Evolutionary conservation across 805 yeast species (phyloP).

Genomic region (Cyberlindnera saturnus): DNA sequence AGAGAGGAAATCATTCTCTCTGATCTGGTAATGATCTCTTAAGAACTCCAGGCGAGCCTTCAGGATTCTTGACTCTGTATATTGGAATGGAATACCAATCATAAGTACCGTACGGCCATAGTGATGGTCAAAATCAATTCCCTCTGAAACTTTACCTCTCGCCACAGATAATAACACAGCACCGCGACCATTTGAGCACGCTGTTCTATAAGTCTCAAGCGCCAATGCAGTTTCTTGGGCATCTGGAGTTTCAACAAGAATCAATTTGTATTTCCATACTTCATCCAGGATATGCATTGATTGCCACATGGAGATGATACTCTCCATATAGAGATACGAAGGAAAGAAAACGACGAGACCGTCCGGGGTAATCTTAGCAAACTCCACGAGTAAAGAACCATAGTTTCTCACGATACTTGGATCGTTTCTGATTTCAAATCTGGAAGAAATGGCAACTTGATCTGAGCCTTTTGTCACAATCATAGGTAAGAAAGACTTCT

Average conservation of each 20-base stretch:
- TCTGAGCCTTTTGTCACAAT: conserved; percentile 97
- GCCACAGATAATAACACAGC: conserved; percentile 96
- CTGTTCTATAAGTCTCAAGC: conserved; percentile 89
- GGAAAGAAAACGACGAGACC: conserved; percentile 98
- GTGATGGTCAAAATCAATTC: conserved; percentile 98
- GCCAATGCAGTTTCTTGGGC: conserved; percentile 97
- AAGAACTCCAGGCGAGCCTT: conserved; percentile 92
- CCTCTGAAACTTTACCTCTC: conserved; percentile 98
- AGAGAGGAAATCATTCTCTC: conserved; percentile 90
- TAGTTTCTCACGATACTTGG: conserved; percentile 97
- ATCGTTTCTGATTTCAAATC: conserved; percentile 95
- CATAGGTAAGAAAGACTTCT: conserved; percentile 90
- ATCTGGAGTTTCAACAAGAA: conserved; percentile 96
- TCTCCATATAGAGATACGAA: conserved; percentile 94
- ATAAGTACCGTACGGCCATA: conserved; percentile 95
- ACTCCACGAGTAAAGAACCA: conserved; percentile 87
- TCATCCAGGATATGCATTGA: conserved; percentile 96
- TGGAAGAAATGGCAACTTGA: conserved; percentile 93
- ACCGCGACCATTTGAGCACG: conserved; percentile 96
- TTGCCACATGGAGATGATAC: conserved; percentile 98
- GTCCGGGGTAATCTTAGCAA: conserved; percentile 93
- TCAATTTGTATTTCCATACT: conserved; percentile 95
- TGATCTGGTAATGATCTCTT: conserved; percentile 86
- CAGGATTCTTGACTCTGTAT: conserved; percentile 92
- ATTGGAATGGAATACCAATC: conserved; percentile 99